Base-by-base conservation (phyloP, 352 stramenopile species). In the Aphanomyces astaci region DNA sequence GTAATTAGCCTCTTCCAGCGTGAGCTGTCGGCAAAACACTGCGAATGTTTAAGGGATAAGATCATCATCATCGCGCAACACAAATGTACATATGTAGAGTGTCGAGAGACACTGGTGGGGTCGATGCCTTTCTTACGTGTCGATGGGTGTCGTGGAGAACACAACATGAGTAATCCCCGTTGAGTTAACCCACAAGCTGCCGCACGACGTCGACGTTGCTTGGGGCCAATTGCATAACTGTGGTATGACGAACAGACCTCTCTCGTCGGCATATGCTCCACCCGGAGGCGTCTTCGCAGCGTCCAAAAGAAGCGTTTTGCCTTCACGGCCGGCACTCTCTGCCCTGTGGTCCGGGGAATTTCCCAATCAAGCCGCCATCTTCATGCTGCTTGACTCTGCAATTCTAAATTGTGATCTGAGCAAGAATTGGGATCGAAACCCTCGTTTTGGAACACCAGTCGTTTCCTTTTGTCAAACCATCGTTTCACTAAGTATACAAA, bases 331-430 rank as follows among this genome's bases (percentile, higher is more conserved):
- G 79, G 80, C 82, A 93, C 84, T 91, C 73, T 90, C 84, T 93
- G 82, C 81, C 80, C 82, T 93, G 75, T 78, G 84, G 84, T 93
- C 84, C 84, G 84, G 84, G 84, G 84, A 93, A 91, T 93, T 93
- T 93, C 84, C 84, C 84, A 59, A 59, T 59, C 84, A 93, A 91
- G 84, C 75, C 82, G 78, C 75, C 78, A 55, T 65, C 71, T 17
- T 4, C 13, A 33, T 57, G 71, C 81, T 80, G 78, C 84, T 93
- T 93, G 84, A 93, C 84, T 91, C 79, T 77, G 84, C 84, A 93
- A 93, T 93, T 93, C 84, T 93, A 93, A 93, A 90, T 93, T 81
- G 84, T 91, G 84, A 91, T 93, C 82, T 92, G 82, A 81, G 54
- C 4, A 33, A 53, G 10, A 15, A 10, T 13, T 36, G 4, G 13